These are phyloP conservation scores for Epichloe typhina DNA, from an alignment of 2,329 filamentous ascomycete genomes.

Conservation along the genomic window DNA sequence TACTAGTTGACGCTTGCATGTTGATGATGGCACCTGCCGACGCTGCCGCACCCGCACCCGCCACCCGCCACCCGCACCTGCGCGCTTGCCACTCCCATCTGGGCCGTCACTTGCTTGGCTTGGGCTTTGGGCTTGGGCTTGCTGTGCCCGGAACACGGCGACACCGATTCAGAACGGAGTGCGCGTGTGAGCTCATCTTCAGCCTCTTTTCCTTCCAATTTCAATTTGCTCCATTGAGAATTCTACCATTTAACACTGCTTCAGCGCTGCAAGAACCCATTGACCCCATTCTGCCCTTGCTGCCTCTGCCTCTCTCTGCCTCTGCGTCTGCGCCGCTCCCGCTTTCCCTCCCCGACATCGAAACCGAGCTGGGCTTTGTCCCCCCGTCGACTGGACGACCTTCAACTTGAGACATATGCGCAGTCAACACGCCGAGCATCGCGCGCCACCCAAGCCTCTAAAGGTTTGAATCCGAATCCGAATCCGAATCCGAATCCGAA, in stretches of 20 bases:
- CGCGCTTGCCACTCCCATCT: too few relatives aligned
- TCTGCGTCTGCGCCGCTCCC: neutral
- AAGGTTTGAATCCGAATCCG: neutral
- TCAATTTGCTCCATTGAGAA: neutral
- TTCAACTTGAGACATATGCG: conserved; percentile 1
- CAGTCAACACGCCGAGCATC: neutral
- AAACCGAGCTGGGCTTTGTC: neutral
- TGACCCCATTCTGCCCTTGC: neutral
- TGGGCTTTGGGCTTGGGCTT: too few relatives aligned
- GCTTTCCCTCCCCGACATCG: neutral
- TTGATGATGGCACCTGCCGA: too few relatives aligned
- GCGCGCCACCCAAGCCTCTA: neutral
- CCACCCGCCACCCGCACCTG: too few relatives aligned
- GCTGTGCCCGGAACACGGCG: neutral
- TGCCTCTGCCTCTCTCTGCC: neutral
- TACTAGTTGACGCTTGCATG: too few relatives aligned
- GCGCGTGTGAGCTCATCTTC: conserved; percentile 2
- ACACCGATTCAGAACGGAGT: neutral
- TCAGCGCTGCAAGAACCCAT: neutral
- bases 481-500: neutral
- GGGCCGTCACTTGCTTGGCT: too few relatives aligned
- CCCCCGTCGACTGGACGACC: neutral
- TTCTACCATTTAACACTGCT: neutral
- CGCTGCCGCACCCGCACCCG: too few relatives aligned
- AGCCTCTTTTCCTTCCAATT: neutral